These are phyloP conservation scores for Fraxinus baroniana DNA, from an alignment of 305 asterid species.

Conservation along the genomic window DNA sequence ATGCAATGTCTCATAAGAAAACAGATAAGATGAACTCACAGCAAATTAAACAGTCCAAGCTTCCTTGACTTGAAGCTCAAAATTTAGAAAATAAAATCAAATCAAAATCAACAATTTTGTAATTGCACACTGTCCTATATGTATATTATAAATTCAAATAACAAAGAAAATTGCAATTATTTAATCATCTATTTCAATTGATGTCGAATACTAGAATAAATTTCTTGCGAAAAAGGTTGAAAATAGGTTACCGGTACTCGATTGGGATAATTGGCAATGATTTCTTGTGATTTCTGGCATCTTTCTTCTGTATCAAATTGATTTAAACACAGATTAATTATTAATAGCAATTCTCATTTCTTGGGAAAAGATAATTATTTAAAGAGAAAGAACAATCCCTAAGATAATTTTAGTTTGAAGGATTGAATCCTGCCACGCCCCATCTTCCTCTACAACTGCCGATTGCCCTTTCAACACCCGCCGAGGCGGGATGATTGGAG, in stretches of 20 bases:
- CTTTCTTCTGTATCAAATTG: slow-evolving; percentile 57
- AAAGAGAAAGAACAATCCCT: slow-evolving; percentile 35
- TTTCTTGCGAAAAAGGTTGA: neutral
- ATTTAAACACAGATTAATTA: neutral
- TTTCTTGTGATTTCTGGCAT: slow-evolving; percentile 62
- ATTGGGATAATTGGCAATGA: slow-evolving; percentile 80
- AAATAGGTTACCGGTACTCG: slow-evolving; percentile 61
- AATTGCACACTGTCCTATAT: neutral
- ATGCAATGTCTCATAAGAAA: neutral
- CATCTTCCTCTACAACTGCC: slow-evolving; percentile 25
- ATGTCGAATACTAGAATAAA: neutral
- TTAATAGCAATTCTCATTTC: neutral
- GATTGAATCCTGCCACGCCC: slow-evolving; percentile 38
- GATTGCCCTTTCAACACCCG: neutral
- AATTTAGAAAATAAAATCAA: neutral
- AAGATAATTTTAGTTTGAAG: slow-evolving; percentile 49
- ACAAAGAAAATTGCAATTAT: neutral
- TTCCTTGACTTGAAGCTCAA: neutral
- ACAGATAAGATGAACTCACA: neutral
- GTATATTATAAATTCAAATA: neutral
- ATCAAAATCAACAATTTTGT: neutral
- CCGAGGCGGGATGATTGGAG: neutral
- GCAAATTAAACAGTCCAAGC: neutral
- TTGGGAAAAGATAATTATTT: neutral
- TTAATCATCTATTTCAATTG: neutral